Evolutionary conservation across 805 yeast genomes (phyloP).

Genomic region (Metschnikowia henanensis): DNA sequence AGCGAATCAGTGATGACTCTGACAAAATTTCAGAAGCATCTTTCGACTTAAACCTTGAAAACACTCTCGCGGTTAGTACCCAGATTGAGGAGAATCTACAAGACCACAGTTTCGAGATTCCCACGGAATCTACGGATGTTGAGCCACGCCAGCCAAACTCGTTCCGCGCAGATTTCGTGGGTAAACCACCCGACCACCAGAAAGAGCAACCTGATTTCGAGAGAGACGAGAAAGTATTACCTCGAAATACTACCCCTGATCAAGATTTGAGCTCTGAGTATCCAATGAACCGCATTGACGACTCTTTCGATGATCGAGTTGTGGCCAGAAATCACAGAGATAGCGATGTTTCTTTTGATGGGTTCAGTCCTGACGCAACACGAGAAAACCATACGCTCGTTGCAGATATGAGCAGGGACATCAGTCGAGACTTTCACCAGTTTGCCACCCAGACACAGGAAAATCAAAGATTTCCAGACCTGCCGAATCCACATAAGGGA

Average conservation of each 20-base stretch:
- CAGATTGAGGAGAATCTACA: background rate
- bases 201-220: background rate
- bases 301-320: constrained; percentile 4
- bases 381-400: constrained; percentile 7
- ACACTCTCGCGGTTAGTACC: background rate
- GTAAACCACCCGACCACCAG: no score
- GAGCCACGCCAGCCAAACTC: background rate
- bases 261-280: background rate
- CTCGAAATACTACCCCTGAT: background rate
- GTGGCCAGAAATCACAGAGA: background rate
- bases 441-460: constrained; percentile 15
- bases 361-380: constrained; percentile 15
- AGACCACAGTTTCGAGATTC: background rate
- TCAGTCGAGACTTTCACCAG: constrained; percentile 13
- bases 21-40: no score
- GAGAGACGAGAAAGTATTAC: background rate
- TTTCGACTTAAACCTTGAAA: background rate
- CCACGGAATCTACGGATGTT: background rate
- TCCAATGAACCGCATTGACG: constrained; percentile 1
- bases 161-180: background rate
- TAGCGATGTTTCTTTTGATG: constrained; percentile 1
- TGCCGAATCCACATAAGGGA: background rate
- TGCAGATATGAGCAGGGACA: constrained; percentile 8
- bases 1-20: no score
- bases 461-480: background rate